phyloP scores from a whole-genome alignment of 352 stramenopile genomes.

The Phytophthora podocarpi region DNA sequence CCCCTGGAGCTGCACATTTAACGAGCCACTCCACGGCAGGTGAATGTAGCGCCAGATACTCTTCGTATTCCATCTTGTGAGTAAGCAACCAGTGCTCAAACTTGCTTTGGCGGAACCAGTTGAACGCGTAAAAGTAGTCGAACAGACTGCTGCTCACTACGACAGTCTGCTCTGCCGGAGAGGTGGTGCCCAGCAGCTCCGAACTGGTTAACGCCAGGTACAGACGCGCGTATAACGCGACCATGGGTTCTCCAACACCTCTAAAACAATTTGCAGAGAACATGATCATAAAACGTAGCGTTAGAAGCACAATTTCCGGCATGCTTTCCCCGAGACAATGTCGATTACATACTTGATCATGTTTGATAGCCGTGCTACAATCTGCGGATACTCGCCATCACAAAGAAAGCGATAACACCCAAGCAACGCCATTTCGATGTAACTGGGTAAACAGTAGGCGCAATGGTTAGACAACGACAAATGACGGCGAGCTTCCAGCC shows the following conservation, averaged over 20 bases:
- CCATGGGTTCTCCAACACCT: slow-evolving; percentile 87
- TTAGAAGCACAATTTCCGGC: neutral
- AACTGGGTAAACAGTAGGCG: slow-evolving; percentile 47
- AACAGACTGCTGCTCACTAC: slow-evolving; percentile 81
- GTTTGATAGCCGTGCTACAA: slow-evolving; percentile 80
- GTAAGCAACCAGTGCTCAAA: slow-evolving; percentile 54
- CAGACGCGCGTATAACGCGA: slow-evolving; percentile 84
- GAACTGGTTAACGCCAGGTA: slow-evolving; percentile 82
- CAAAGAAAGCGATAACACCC: slow-evolving; percentile 91
- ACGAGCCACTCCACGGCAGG: slow-evolving; percentile 90
- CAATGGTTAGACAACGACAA: too few relatives aligned
- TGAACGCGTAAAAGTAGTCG: slow-evolving; percentile 90
- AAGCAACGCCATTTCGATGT: slow-evolving; percentile 89
- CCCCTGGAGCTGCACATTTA: slow-evolving; percentile 60
- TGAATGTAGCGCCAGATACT: slow-evolving; percentile 83
- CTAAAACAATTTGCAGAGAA: slow-evolving; percentile 30
- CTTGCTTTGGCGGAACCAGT: slow-evolving; percentile 66
- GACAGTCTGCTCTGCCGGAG: slow-evolving; percentile 38
- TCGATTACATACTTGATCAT: slow-evolving; percentile 83
- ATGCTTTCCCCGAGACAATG: neutral
- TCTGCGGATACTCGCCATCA: slow-evolving; percentile 88
- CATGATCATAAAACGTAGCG: slow-evolving; percentile 19
- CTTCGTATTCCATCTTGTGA: slow-evolving; percentile 57
- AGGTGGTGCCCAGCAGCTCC: slow-evolving; percentile 52
- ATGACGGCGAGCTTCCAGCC: too few relatives aligned